A percentile compares a stretch with the other conserved stretches of the same genome.
Conservation (phyloP, 179 eudicot genomes). For the Corrigiola litoralis region DNA sequence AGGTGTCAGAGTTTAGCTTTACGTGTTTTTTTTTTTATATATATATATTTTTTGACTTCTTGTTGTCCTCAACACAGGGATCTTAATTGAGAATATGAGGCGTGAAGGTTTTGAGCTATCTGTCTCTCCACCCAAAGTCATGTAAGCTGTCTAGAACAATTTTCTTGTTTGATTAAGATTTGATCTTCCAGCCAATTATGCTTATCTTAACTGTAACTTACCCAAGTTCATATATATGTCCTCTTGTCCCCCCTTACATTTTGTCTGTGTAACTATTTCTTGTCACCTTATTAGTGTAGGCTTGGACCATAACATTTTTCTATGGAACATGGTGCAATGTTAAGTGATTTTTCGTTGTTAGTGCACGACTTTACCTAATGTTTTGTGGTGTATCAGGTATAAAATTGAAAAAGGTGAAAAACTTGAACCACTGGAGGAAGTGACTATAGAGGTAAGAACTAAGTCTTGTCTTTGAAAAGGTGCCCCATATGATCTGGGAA, state of each 20-base stretch:
- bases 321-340: neutral
- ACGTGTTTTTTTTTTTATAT: neutral
- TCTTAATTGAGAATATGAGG: conserved; percentile 97
- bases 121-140: conserved; percentile 96
- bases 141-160: conserved; percentile 45
- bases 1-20: conserved; percentile 2
- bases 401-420: conserved; percentile 63
- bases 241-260: neutral
- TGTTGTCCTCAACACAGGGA: conserved; percentile 52
- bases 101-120: conserved; percentile 99
- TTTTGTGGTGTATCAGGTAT: conserved; percentile 56
- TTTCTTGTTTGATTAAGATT: neutral
- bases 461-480: neutral
- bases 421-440: conserved; percentile 98
- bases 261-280: no score
- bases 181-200: neutral
- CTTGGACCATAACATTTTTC: neutral
- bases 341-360: neutral
- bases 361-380: neutral
- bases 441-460: conserved; percentile 75
- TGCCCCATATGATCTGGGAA: neutral
- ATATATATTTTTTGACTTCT: neutral
- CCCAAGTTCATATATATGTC: neutral
- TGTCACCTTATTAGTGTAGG: no score
- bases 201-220: neutral